Base-by-base conservation (phyloP, 805 yeast genomes). In the Candida krabiensis region DNA sequence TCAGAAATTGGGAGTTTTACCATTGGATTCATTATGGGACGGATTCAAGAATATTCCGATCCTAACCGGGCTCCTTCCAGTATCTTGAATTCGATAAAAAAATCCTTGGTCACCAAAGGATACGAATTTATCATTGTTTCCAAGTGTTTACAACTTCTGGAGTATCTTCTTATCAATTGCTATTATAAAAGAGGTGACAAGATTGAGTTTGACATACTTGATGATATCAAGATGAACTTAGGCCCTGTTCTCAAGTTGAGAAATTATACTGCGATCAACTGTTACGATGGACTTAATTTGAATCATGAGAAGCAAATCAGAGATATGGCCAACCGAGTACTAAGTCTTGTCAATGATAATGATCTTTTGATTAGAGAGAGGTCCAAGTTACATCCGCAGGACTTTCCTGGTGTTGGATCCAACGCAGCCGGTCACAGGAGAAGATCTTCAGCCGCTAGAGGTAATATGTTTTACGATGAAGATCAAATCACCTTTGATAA, bases 131-230 rank as follows among this genome's bases (percentile, higher is more conserved):
- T 55, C 12, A 52, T 52, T 8, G 38, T 59, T 11, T 37, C 50
- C 15, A 60, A 59, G 41, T 52, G 62, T 30, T 40, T 60, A 13
- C 47, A 39, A 19, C 31, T 58, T 12, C 32, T 56, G 23, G 62
- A 59, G 30, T 53, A 54, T 31, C 35, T 60, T 4, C 29, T 55
- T 9, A 22, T 56, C n/a, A 46, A 59, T 38, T 56, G 65, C 40
- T 58, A 43, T 38, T 30, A 23, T 4, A 33, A 34, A 13, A 29
- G 39, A 5, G 39, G 37, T 2, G 43, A 37, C 5, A 30, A 9
- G 3, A 17, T 38, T 4, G 35, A 36, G n/a, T 56, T 43, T 35
- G 65, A 60, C 39, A 37, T 60, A 11, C 29, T 33, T 5, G 40
- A 38, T 5, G 56, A 53, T 9, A 29, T 58, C 3, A 32, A 37